Evolutionary conservation across 2,329 filamentous ascomycete species (phyloP), one percentile per base, ranked within the genome.

Genomic region (Cytospora piceicola): DNA sequence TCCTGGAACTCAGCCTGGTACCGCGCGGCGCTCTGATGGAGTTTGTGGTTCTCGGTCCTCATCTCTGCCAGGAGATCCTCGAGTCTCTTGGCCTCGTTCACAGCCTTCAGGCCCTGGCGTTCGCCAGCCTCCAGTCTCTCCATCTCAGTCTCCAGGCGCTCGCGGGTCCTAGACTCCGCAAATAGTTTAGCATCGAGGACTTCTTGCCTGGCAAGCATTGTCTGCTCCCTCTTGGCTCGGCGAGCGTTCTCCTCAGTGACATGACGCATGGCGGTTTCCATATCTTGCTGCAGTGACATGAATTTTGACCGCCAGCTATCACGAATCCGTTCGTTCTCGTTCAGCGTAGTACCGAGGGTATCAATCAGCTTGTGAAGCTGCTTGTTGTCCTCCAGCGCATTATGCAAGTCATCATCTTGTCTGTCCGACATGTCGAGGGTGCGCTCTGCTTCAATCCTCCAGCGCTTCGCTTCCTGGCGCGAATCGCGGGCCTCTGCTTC

Each of bases 281-380:
- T 94, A 71, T 97, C 93, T 69, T 93, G 87, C 77, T 98, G 94
- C 49, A 99, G 82, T 67, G 88, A 88, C 71, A 94, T 87, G 73
- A 97, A 91, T 77, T 95, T 96, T 75, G 83, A 82, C 70, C 93
- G 90, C 86, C 96, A 94, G 67, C 85, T 88, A 75, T 97, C 92
- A 65, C 93, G 90, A 66, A 96, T 86, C 69, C 90, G 88, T 73
- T 94, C 88, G 73, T 93, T 94, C 78, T 97, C 94, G 73, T 95
- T 89, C 52, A 95, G 86, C 74, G 96, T 93, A 55, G 85, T 85
- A 68, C 89, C 88, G 63, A 97, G 83, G 27, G 88, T 89, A 68
- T 89, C 87, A 65, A 96, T 87, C 34, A 89, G 88, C 74, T 86
- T 88, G 71, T 89, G 88, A 64, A 97, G 81, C 69, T 90, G 89